Evolutionary conservation across 441 rosid species (phyloP).

Genomic region (Corymbia citriodora): DNA sequence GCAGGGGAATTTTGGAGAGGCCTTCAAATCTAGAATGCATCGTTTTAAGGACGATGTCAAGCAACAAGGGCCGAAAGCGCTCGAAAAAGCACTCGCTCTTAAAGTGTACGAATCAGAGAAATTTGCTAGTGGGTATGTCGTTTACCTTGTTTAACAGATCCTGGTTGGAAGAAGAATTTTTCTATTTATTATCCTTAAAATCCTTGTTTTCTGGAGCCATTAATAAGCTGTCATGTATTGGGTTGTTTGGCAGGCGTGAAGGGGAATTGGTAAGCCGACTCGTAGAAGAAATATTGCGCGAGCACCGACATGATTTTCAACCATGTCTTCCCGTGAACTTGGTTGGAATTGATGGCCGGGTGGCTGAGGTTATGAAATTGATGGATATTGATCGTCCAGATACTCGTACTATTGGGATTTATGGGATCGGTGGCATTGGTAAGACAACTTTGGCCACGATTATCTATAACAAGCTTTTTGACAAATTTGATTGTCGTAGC

Average conservation of each 20-base stretch:
- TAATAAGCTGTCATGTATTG: background rate
- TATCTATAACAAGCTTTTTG: background rate
- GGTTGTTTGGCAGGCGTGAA: background rate
- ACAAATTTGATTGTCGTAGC: fast-evolving
- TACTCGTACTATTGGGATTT: background rate
- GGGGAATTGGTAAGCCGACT: background rate
- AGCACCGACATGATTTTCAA: fast-evolving
- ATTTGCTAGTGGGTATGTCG: background rate
- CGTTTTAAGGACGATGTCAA: fast-evolving
- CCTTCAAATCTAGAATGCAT: fast-evolving
- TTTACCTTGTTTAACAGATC: background rate
- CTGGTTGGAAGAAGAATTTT: background rate
- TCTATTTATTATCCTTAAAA: background rate
- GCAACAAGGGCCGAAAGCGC: background rate
- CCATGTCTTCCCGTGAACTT: fast-evolving
- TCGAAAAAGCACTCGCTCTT: background rate
- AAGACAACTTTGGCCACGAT: background rate
- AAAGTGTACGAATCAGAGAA: background rate
- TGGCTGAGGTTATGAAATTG: background rate
- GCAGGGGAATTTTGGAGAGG: fast-evolving
- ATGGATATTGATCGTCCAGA: fast-evolving
- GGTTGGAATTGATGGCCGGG: background rate
- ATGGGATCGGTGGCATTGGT: background rate
- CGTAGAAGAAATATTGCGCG: fast-evolving
- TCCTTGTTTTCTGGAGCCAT: background rate